A percentile compares a stretch with the other conserved stretches of the same genome.
phyloP scores from a whole-genome alignment of 352 stramenopile species.

The Pythium oligandrum region DNA sequence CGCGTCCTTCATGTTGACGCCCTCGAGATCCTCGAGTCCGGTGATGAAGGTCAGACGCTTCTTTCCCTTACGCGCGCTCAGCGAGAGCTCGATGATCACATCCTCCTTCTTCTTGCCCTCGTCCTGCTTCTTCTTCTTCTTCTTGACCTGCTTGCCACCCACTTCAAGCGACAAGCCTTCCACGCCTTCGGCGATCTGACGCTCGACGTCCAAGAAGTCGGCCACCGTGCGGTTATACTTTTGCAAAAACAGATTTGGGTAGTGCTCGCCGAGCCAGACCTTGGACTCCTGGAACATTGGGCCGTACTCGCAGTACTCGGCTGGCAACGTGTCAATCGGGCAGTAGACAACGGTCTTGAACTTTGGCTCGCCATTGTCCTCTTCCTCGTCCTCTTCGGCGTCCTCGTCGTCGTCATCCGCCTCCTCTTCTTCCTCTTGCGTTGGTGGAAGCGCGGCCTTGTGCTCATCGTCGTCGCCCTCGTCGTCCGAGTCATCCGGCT shows the following conservation, averaged over 20 bases:
- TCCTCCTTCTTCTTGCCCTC: slow-evolving; percentile 69
- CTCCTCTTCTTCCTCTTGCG: slow-evolving; percentile 16
- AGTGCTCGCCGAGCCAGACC: slow-evolving; percentile 73
- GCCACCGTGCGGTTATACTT: slow-evolving; percentile 84
- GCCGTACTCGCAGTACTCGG: slow-evolving; percentile 85
- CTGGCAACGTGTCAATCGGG: slow-evolving; percentile 76
- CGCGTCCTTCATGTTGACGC: slow-evolving; percentile 81
- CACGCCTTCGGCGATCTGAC: slow-evolving; percentile 73
- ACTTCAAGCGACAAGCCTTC: slow-evolving; percentile 74
- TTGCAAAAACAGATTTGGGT: slow-evolving; percentile 58
- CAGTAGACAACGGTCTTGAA: slow-evolving; percentile 70
- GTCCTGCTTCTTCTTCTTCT: slow-evolving; percentile 81
- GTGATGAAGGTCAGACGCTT: slow-evolving; percentile 83
- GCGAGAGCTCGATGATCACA: slow-evolving; percentile 58
- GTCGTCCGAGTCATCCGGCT: slow-evolving; percentile 69
- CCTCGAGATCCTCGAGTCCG: slow-evolving; percentile 75
- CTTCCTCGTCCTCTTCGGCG: slow-evolving; percentile 32
- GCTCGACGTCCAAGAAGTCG: slow-evolving; percentile 71
- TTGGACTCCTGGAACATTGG: slow-evolving; percentile 84
- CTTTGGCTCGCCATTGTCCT: slow-evolving; percentile 38
- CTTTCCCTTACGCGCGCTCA: slow-evolving; percentile 68
- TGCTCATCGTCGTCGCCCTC: slow-evolving; percentile 49
- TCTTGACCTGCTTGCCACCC: slow-evolving; percentile 73
- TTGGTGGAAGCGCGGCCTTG: slow-evolving; percentile 11
- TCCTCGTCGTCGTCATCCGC: slow-evolving; percentile 41